Percentiles rank a stretch among this genome's conserved stretches.
These are phyloP conservation scores for Capronia coronata DNA, from an alignment of 2,329 filamentous ascomycete species.

Conservation along the genomic window DNA sequence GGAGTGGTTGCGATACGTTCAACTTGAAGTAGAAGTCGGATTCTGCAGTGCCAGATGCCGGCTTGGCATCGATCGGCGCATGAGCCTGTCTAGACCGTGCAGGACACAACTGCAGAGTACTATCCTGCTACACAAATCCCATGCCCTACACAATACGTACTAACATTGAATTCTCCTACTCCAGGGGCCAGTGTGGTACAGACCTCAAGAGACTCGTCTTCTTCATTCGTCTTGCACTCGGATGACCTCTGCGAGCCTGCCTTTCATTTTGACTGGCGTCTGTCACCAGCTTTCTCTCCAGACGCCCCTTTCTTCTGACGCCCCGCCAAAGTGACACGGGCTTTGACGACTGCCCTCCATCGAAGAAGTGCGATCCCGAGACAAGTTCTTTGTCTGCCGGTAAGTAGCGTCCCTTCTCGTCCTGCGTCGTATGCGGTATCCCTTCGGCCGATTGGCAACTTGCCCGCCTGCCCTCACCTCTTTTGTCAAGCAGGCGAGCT, in stretches of 20 bases:
- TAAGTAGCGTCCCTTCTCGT: conserved; percentile 16
- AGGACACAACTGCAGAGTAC: background rate
- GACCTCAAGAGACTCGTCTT: background rate
- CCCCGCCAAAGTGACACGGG: conserved; percentile 18
- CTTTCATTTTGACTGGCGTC: background rate
- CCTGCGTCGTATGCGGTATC: conserved; percentile 6
- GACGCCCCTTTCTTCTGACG: conserved; percentile 16
- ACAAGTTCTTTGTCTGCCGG: conserved; percentile 26
- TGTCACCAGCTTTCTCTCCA: background rate
- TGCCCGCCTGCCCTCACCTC: conserved; percentile 8
- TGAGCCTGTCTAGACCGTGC: conserved; percentile 4
- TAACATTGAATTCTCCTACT: background rate
- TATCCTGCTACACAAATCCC: background rate
- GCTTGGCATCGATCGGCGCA: conserved; percentile 14
- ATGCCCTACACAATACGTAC: background rate
- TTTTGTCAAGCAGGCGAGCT: conserved; percentile 7
- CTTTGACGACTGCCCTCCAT: conserved; percentile 8
- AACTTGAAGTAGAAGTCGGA: background rate
- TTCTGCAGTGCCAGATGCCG: conserved; percentile 13
- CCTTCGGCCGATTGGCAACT: conserved; percentile 13
- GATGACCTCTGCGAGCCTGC: conserved; percentile 1
- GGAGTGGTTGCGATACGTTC: background rate
- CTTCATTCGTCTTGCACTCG: background rate
- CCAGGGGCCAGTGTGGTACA: conserved; percentile 6
- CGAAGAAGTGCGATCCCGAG: conserved; percentile 20